Evolutionary conservation across 352 stramenopile species (phyloP), one percentile per base, ranked within the genome.

Genomic region (Globisporangium camurandrum): DNA sequence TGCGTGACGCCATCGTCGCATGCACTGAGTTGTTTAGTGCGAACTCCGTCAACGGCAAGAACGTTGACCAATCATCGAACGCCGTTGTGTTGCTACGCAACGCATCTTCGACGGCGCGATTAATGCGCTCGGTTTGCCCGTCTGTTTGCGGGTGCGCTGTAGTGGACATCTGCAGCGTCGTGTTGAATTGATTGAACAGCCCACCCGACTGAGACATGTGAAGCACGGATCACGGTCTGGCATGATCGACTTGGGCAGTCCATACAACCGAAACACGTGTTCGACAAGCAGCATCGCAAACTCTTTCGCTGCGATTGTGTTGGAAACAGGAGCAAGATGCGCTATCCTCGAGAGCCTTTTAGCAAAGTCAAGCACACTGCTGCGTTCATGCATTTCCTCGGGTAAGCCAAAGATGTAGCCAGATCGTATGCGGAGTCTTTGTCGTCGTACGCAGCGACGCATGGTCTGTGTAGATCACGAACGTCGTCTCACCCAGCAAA

Each of bases 31-130:
- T 44, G n/a, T 44, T 44, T 8, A 28, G n/a, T 12, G 38, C 38
- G 19, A 44, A 44, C 19, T 24, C 38, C 1, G 38, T 4, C 38
- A 44, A 22, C 6, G 27, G 11, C n/a, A n/a, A n/a, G n/a, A n/a
- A 8, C 5, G n/a, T 26, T n/a, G 16, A 28, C 38, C 38, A 12
- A 24, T 7, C n/a, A 20, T 38, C 16, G 17, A 19, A 49, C 44
- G 20, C 26, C 12, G 43, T 55, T n/a, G 62, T 50, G 44, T 36
- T 61, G 22, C 47, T 65, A 2, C 51, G 57, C 1, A 56, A 24
- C 2, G 70, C n/a, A n/a, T 66, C 57, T 40, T 66, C 57, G 0
- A 64, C 1, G 0, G 65, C 55, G 11, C 51, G 43, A 31, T 66
- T 75, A 6, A 51, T 74, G 23, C n/a, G n/a, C n/a, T n/a, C n/a